Evolutionary conservation across 208 protist genomes (phyloP).

Genomic region (Wallacemonas collosoma): DNA sequence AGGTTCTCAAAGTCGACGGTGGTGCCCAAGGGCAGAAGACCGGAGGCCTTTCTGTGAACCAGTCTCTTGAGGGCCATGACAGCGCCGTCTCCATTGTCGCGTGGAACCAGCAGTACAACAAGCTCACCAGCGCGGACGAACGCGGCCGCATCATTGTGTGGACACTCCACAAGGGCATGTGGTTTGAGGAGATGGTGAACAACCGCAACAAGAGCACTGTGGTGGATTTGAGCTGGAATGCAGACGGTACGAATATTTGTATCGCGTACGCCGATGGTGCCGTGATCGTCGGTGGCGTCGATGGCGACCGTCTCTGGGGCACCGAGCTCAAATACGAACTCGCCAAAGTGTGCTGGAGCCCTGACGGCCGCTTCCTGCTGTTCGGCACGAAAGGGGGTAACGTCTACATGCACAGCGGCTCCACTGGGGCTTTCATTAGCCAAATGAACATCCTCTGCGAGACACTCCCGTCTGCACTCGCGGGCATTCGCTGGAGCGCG

Average conservation of each 20-base stretch:
- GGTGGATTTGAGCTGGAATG: slow-evolving; percentile 93
- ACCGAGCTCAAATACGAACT: slow-evolving; percentile 91
- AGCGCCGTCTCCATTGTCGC: slow-evolving; percentile 75
- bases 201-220: slow-evolving; percentile 95
- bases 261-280: slow-evolving; percentile 97
- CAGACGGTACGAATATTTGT: slow-evolving; percentile 95
- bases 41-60: slow-evolving; percentile 93
- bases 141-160: slow-evolving; percentile 97
- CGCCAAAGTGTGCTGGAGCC: slow-evolving; percentile 93
- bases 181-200: slow-evolving; percentile 99
- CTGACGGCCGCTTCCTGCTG: slow-evolving; percentile 91
- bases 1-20: slow-evolving; percentile 95
- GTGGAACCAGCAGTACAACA: slow-evolving; percentile 97
- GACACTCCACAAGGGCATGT: slow-evolving; percentile 96
- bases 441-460: slow-evolving; percentile 76
- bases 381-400: slow-evolving; percentile 91
- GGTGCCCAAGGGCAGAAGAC: slow-evolving; percentile 63
- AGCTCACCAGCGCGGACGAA: slow-evolving; percentile 95
- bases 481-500: slow-evolving; percentile 83
- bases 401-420: slow-evolving; percentile 90
- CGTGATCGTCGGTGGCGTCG: slow-evolving; percentile 96
- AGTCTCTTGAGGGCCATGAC: slow-evolving; percentile 95
- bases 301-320: slow-evolving; percentile 96
- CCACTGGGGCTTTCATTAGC: slow-evolving; percentile 70
- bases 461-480: slow-evolving; percentile 32